phyloP scores from a whole-genome alignment of 2,329 filamentous ascomycete species.

The Cladorrhinum sp. region DNA sequence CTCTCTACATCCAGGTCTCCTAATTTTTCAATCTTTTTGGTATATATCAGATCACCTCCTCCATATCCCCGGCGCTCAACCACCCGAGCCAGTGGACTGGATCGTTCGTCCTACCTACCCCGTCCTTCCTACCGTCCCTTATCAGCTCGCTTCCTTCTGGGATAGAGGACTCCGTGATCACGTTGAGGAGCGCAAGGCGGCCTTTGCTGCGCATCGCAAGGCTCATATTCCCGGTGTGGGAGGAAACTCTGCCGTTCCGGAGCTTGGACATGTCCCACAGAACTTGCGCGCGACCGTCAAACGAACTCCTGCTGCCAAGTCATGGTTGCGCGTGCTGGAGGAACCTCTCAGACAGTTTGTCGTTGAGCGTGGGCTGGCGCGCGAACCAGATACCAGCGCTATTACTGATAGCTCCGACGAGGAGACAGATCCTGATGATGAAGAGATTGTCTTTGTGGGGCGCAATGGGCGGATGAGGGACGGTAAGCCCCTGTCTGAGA shows the following conservation, averaged over 20 bases:
- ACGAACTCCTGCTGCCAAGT: constrained; percentile 72
- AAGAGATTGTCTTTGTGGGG: constrained; percentile 90
- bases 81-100: constrained; percentile 81
- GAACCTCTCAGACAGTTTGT: constrained; percentile 78
- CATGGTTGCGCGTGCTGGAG: constrained; percentile 79
- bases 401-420: constrained; percentile 26
- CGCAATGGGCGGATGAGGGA: constrained; percentile 58
- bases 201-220: constrained; percentile 10
- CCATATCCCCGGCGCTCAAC: constrained; percentile 80
- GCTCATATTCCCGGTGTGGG: background rate
- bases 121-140: constrained; percentile 69
- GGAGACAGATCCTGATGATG: constrained; percentile 59
- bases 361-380: constrained; percentile 40
- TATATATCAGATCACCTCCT: constrained; percentile 65
- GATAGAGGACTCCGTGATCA: constrained; percentile 57
- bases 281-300: constrained; percentile 80
- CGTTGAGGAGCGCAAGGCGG: constrained; percentile 46
- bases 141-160: constrained; percentile 86
- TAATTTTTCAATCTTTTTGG: background rate
- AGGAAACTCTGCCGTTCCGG: constrained; percentile 36
- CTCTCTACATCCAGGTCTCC: background rate
- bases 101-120: constrained; percentile 77
- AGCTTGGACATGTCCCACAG: constrained; percentile 64
- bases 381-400: constrained; percentile 10
- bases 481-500: constrained; percentile 32